Evolutionary conservation across 2,329 filamentous ascomycete genomes (phyloP), one percentile per base, ranked within the genome.

Genomic region (Fusarium sp.): DNA sequence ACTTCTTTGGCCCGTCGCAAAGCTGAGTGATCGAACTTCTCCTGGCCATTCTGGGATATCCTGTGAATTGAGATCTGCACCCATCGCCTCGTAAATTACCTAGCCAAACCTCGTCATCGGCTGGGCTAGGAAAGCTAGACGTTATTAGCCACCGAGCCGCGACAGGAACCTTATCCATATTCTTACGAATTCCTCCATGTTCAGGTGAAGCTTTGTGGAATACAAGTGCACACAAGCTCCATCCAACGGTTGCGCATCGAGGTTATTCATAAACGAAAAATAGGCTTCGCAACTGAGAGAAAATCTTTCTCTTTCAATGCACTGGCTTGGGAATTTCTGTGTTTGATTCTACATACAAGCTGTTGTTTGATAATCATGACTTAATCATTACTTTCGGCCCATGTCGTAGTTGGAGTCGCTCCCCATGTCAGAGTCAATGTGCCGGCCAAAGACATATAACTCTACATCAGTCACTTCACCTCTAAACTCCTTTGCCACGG

Each of bases 381-480:
- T 75, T n/a, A 1, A 43, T 30, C 43, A 74, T 32, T 41, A 64
- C 39, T 75, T 75, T 23, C 27, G 39, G 3, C 50, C 63, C 62
- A 60, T 60, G 18, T 70, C 70, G 2, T 52, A 30, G 4, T 63
- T 64, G 7, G 69, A 73, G 37, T 75, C 72, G 13, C 69, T 75
- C 1, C 62, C 27, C 10, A 27, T 60, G 16, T 66, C 72, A 16
- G 65, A 74, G 9, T 67, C 66, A 60, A 75, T 70, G 6, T 65
- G 63, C 6, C 68, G 43, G 6, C 74, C 70, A 64, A 79, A 79
- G 1, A 72, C 74, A 34, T 72, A 70, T 1, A 75, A 65, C 57
- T 79, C 78, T 2, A 78, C 66, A 20, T 78, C 76, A 6, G 54
- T 65, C 11, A 74, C 75, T 6, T 74, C 74, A 5, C 80, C 67